phyloP scores from a whole-genome alignment of 2,329 filamentous ascomycete genomes.

The Botrytis pseudocinerea region DNA sequence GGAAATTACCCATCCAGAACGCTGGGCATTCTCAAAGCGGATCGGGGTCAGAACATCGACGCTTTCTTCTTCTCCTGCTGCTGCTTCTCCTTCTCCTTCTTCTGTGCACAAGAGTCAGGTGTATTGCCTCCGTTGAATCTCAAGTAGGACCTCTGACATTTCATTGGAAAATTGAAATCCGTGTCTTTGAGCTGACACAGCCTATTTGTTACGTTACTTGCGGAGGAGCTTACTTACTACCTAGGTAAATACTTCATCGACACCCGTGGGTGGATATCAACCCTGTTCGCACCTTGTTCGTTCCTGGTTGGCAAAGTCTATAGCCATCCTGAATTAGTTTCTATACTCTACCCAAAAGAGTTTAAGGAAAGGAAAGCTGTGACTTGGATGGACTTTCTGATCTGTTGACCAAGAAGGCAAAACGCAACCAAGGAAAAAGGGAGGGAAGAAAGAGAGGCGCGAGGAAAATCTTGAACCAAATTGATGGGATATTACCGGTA shows the following conservation, averaged over 20 bases:
- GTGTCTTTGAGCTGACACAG: neutral
- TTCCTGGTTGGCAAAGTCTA: neutral
- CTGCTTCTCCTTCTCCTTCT: neutral
- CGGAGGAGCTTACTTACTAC: neutral
- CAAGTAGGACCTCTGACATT: neutral
- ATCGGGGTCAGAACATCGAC: neutral
- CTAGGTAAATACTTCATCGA: neutral
- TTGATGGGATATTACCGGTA: slow-evolving; percentile 1
- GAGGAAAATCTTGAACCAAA: neutral
- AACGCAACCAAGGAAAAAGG: neutral
- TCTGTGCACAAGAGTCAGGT: neutral
- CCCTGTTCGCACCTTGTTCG: neutral
- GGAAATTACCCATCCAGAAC: neutral
- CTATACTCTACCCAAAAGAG: neutral
- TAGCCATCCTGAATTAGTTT: neutral
- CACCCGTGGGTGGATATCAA: neutral
- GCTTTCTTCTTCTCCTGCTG: neutral
- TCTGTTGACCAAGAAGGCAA: neutral
- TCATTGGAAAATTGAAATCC: neutral
- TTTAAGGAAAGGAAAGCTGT: neutral
- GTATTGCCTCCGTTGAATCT: neutral
- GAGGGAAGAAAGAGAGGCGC: neutral
- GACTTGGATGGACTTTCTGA: neutral
- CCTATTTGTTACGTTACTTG: slow-evolving; percentile 8
- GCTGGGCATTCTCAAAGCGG: neutral